A percentile compares a stretch with the other conserved stretches of the same genome.
phyloP scores from a whole-genome alignment of 2,329 filamentous ascomycete genomes.

The Scleromitrula shiraiana region DNA sequence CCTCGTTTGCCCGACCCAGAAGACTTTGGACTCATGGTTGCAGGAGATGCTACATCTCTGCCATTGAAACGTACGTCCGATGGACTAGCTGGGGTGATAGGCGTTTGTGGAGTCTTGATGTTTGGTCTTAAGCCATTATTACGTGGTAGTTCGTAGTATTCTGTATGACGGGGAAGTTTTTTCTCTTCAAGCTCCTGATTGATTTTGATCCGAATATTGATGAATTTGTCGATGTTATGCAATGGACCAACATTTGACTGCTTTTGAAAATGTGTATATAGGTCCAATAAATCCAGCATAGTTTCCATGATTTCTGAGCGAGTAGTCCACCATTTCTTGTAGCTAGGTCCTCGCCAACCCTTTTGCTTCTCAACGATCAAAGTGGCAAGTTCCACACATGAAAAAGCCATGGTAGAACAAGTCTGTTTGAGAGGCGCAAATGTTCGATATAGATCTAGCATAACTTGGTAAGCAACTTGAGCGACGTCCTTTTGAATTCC shows the following conservation, averaged over 20 bases:
- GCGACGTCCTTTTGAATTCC: conserved; percentile 47
- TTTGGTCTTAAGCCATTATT: conserved; percentile 29
- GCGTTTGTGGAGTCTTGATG: conserved; percentile 29
- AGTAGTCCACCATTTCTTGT: conserved; percentile 39
- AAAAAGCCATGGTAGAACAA: conserved; percentile 75
- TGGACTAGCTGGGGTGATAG: conserved; percentile 29
- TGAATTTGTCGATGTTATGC: conserved; percentile 69
- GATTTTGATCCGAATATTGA: conserved; percentile 77
- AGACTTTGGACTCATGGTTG: conserved; percentile 27
- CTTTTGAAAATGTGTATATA: conserved; percentile 79
- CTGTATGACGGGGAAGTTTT: conserved; percentile 55
- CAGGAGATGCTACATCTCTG: conserved; percentile 24
- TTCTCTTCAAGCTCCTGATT: conserved; percentile 70
- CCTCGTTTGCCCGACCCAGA: conserved; percentile 22
- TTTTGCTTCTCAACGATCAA: conserved; percentile 51
- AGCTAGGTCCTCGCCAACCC: conserved; percentile 40
- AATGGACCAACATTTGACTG: conserved; percentile 65
- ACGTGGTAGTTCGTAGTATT: conserved; percentile 40
- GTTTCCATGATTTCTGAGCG: conserved; percentile 59
- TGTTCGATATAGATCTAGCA: conserved; percentile 85
- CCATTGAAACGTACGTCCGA: conserved; percentile 27
- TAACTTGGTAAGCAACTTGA: conserved; percentile 69
- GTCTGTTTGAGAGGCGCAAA: conserved; percentile 88
- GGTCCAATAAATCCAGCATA: conserved; percentile 80
- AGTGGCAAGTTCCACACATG: conserved; percentile 71